Evolutionary conservation across 2,329 filamentous ascomycete genomes (phyloP).

Genomic region (Westerdykella sp.): DNA sequence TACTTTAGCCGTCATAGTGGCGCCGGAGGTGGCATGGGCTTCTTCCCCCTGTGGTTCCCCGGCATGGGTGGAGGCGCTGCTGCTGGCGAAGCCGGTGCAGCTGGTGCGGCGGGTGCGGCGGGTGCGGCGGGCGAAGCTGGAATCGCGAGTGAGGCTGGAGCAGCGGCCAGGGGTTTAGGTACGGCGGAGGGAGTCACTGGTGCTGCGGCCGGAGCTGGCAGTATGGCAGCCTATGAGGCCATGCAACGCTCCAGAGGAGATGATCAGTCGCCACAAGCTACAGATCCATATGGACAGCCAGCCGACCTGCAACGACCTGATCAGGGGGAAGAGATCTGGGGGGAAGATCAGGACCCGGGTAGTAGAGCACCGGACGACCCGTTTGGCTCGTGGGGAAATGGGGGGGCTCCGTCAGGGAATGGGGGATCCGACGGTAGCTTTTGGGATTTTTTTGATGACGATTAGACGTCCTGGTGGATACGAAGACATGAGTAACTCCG

Average conservation of each 20-base stretch:
- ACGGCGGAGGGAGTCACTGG: constrained; percentile 35
- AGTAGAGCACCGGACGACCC: constrained; percentile 21
- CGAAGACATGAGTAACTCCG: no score
- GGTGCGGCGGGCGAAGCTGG: constrained; percentile 41
- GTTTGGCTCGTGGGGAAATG: constrained; percentile 9
- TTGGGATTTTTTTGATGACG: not conserved
- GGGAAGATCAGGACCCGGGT: constrained; percentile 21
- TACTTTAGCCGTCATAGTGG: constrained; percentile 59
- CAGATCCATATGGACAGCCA: constrained; percentile 16
- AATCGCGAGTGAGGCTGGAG: constrained; percentile 45
- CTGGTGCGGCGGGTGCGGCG: constrained; percentile 37
- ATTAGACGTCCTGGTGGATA: not conserved
- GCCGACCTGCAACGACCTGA: constrained; percentile 16
- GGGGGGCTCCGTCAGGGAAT: constrained; percentile 15
- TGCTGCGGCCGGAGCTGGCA: constrained; percentile 48
- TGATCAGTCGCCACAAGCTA: constrained; percentile 22
- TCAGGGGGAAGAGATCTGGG: constrained; percentile 24
- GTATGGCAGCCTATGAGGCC: constrained; percentile 58
- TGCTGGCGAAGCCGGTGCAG: constrained; percentile 38
- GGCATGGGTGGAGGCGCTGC: constrained; percentile 29
- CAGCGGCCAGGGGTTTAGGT: constrained; percentile 36
- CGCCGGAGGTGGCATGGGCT: constrained; percentile 38
- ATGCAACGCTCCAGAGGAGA: constrained; percentile 49
- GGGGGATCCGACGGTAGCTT: constrained; percentile 27
- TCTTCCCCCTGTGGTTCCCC: constrained; percentile 48